A percentile compares a stretch with the other conserved stretches of the same genome.
These are phyloP conservation scores for Solanum etuberosum DNA, from an alignment of 257 asterid genomes.

Conservation along the genomic window DNA sequence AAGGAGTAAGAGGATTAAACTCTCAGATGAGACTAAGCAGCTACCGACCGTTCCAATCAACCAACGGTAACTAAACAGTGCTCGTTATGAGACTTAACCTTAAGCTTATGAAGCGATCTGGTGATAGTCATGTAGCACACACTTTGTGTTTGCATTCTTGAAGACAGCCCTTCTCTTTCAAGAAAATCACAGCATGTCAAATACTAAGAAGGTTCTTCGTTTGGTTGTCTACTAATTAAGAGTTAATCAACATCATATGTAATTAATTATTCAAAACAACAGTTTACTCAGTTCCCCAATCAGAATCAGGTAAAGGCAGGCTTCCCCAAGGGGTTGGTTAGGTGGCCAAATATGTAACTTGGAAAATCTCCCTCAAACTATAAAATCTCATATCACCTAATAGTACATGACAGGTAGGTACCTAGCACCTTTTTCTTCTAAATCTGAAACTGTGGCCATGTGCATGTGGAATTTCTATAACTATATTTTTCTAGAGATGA, in stretches of 20 bases:
- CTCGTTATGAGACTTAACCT: neutral
- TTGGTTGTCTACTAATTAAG: neutral
- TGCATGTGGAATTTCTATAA: conserved; percentile 4
- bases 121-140: neutral
- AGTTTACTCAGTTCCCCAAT: neutral
- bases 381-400: neutral
- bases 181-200: neutral
- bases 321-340: neutral
- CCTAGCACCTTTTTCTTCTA: neutral
- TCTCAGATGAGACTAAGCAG: too few relatives aligned
- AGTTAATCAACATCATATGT: neutral
- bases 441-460: neutral
- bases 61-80: neutral
- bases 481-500: neutral
- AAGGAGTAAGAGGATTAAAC: too few relatives aligned
- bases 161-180: neutral
- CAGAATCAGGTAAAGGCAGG: neutral
- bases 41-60: too few relatives aligned
- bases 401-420: neutral
- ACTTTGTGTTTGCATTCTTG: neutral
- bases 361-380: neutral
- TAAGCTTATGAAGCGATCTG: neutral
- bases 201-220: neutral
- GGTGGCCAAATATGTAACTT: neutral
- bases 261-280: neutral